These are phyloP conservation scores for Candida sonorensis DNA, from an alignment of 805 yeast species.

Conservation along the genomic window DNA sequence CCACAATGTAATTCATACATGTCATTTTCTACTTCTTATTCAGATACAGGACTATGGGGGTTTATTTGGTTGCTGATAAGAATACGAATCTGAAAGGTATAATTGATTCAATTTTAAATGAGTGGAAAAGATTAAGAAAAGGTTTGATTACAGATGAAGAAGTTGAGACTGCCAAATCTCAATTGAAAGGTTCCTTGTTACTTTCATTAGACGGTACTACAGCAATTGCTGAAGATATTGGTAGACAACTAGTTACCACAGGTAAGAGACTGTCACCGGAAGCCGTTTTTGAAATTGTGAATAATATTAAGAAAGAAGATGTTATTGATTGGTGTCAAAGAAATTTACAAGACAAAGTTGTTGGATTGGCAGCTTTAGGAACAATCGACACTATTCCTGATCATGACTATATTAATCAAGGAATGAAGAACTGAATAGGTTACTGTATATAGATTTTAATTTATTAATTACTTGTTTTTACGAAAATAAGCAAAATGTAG, in stretches of 20 bases:
- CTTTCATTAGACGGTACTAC: constrained; percentile 91
- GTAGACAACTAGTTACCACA: constrained; percentile 93
- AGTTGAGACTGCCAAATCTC: constrained; percentile 91
- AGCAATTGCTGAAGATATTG: constrained; percentile 95
- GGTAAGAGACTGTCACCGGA: constrained; percentile 73
- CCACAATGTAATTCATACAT: constrained; percentile 89
- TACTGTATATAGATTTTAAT: neutral
- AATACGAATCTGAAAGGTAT: constrained; percentile 58
- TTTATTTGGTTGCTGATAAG: constrained; percentile 81
- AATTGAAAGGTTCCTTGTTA: constrained; percentile 84
- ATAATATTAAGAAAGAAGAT: constrained; percentile 69
- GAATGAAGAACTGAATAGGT: constrained; percentile 13
- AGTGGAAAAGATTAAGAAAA: constrained; percentile 80
- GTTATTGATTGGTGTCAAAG: constrained; percentile 85
- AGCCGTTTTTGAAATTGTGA: constrained; percentile 69
- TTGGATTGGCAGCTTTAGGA: constrained; percentile 91
- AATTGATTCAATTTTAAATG: constrained; percentile 68
- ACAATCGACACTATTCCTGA: constrained; percentile 67
- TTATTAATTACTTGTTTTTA: too few relatives aligned
- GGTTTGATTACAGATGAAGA: constrained; percentile 79
- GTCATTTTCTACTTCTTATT: constrained; percentile 95
- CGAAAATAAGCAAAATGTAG: neutral
- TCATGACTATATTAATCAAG: constrained; percentile 46
- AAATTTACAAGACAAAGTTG: constrained; percentile 67
- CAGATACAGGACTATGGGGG: constrained; percentile 99